Evolutionary conservation across 495 filamentous ascomycete species (phyloP).

Genomic region (Penicillium subrubescens): DNA sequence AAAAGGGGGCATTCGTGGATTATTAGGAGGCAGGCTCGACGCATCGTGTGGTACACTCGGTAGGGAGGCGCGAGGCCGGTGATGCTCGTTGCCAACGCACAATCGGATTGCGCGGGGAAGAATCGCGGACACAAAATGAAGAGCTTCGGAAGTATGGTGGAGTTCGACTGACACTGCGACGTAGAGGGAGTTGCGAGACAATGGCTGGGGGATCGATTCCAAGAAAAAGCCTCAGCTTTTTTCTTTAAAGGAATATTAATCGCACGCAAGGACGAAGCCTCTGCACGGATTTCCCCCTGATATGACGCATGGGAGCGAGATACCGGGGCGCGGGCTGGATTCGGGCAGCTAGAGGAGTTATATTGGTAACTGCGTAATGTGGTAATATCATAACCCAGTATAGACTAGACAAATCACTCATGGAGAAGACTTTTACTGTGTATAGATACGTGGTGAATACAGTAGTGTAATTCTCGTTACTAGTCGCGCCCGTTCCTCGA

Average conservation of each 20-base stretch:
- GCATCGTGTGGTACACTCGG: conserved; percentile 40
- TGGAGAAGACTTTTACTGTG: background rate
- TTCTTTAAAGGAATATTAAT: background rate
- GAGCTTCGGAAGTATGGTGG: background rate
- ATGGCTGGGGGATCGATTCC: background rate
- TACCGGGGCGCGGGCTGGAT: conserved; percentile 2
- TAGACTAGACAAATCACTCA: background rate
- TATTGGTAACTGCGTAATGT: background rate
- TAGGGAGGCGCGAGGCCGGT: background rate
- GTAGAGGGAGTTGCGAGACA: background rate
- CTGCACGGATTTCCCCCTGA: conserved; percentile 17
- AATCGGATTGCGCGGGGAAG: conserved; percentile 6
- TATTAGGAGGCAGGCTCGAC: conserved; percentile 25
- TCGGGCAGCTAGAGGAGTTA: conserved; percentile 5
- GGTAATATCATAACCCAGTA: background rate
- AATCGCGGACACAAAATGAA: conserved; percentile 1
- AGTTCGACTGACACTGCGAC: background rate
- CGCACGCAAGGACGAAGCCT: conserved; percentile 8
- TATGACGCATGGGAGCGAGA: conserved; percentile 15
- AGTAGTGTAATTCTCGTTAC: conserved; percentile 1
- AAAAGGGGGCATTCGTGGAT: conserved; percentile 27
- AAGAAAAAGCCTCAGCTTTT: background rate
- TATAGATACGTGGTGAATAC: background rate
- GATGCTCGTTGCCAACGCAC: conserved; percentile 5
- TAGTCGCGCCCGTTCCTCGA: background rate